Evolutionary conservation across 257 asterid genomes (phyloP).

Genomic region (Cordia subcordata): DNA sequence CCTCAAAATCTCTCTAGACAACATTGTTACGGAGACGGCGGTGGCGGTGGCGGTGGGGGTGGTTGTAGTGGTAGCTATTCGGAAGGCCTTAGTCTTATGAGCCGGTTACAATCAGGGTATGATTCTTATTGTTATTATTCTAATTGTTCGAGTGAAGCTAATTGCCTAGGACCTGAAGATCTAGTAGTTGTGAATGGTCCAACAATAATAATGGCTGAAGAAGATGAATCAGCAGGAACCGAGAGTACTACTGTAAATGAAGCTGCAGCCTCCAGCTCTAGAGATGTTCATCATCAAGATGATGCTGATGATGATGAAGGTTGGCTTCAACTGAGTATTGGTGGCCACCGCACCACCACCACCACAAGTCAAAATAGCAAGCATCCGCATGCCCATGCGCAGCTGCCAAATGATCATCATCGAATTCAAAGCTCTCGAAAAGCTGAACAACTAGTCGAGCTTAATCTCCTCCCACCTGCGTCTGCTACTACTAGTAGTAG

Average conservation of each 20-base stretch:
- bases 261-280: slow-evolving; percentile 30
- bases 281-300: slow-evolving; percentile 5
- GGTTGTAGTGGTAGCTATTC: slow-evolving; percentile 15
- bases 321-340: slow-evolving; percentile 82
- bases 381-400: not conserved
- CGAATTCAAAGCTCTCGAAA: slow-evolving; percentile 7
- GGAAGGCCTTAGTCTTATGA: slow-evolving; percentile 35
- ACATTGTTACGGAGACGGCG: slow-evolving; percentile 21
- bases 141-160: slow-evolving; percentile 4
- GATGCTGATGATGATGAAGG: too few species aligned
- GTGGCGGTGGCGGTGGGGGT: too few species aligned
- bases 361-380: not conserved
- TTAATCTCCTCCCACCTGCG: slow-evolving; percentile 53
- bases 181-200: slow-evolving; percentile 12
- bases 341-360: slow-evolving; percentile 30
- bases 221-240: slow-evolving; percentile 44
- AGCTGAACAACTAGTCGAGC: slow-evolving; percentile 43
- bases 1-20: slow-evolving; percentile 27
- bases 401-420: slow-evolving; percentile 1
- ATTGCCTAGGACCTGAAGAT: slow-evolving; percentile 44
- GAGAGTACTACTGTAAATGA: slow-evolving; percentile 18
- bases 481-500: slow-evolving; percentile 1
- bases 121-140: too few species aligned
- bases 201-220: slow-evolving; percentile 45
- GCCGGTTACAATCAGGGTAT: too few species aligned